These are phyloP conservation scores for Metschnikowia orientalis DNA, from an alignment of 805 yeast species.

Conservation along the genomic window DNA sequence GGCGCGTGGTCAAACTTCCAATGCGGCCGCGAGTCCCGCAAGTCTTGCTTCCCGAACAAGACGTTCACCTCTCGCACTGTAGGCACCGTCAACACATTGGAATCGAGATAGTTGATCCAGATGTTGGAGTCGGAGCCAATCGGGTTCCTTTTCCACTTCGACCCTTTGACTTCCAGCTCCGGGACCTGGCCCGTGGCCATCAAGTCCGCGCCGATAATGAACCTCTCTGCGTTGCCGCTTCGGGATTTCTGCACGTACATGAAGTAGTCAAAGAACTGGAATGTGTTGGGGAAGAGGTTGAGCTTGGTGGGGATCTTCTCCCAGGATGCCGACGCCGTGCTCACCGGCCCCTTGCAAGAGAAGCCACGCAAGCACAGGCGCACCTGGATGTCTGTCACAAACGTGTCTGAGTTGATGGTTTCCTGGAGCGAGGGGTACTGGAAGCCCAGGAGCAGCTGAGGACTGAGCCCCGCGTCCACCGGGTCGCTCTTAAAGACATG, in stretches of 20 bases:
- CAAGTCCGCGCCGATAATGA: constrained; percentile 12
- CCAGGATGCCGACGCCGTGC: constrained; percentile 7
- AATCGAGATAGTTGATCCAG: constrained; percentile 14
- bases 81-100: constrained; percentile 9
- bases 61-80: constrained; percentile 26
- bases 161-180: constrained; percentile 1
- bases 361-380: constrained; percentile 16
- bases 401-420: constrained; percentile 7
- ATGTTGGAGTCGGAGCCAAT: constrained; percentile 8
- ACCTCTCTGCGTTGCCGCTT: constrained; percentile 8
- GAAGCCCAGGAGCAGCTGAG: constrained; percentile 7
- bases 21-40: constrained; percentile 24
- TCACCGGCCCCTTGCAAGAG: constrained; percentile 8
- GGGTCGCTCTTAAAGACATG: constrained; percentile 10
- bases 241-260: constrained; percentile 14
- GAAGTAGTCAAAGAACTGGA: constrained; percentile 15
- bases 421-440: constrained; percentile 12
- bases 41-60: constrained; percentile 29
- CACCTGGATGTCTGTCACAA: constrained; percentile 15
- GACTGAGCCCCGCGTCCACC: no score
- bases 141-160: constrained; percentile 10
- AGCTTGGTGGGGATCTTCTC: constrained; percentile 11
- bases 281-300: constrained; percentile 12
- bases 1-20: constrained; percentile 20
- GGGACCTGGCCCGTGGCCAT: constrained; percentile 10